These are phyloP conservation scores for Biscutella auriculata DNA, from an alignment of 441 rosid species.

Conservation along the genomic window DNA sequence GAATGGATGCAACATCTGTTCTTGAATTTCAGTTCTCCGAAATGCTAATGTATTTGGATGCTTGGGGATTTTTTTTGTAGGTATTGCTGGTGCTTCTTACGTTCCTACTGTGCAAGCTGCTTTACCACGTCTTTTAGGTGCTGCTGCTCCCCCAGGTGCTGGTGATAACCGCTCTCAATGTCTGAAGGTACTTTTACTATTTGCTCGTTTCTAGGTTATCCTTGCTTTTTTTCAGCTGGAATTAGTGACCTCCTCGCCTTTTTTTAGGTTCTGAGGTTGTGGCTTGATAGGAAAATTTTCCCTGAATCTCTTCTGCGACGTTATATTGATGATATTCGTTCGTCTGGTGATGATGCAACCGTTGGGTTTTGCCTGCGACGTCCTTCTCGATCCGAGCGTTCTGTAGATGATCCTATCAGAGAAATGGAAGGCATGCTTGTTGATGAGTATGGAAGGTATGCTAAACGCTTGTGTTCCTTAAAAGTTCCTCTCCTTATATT, in stretches of 20 bases:
- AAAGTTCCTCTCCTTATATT: not conserved
- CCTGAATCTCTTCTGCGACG: conserved; percentile 67
- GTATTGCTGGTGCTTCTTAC: conserved; percentile 87
- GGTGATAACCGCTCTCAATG: conserved; percentile 96
- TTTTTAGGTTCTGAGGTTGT: conserved; percentile 66
- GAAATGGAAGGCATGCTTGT: conserved; percentile 99
- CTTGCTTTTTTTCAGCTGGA: not conserved
- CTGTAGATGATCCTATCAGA: conserved; percentile 89
- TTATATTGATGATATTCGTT: conserved; percentile 75
- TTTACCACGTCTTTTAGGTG: conserved; percentile 83
- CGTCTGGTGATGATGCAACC: conserved; percentile 59
- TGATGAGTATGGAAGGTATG: conserved; percentile 96
- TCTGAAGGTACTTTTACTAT: conserved; percentile 46
- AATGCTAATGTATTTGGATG: too few species aligned
- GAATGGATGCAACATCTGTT: too few species aligned
- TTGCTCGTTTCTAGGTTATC: not conserved
- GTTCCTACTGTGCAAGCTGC: conserved; percentile 87
- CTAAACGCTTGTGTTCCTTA: not conserved
- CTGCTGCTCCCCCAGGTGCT: conserved; percentile 95
- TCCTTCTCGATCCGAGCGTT: conserved; percentile 90
- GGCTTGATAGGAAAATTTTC: conserved; percentile 87
- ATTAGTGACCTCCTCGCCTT: conserved; percentile 9
- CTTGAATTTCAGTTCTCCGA: too few species aligned
- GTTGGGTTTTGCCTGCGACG: conserved; percentile 53
- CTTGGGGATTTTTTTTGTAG: too few species aligned